Conservation (phyloP, 495 filamentous ascomycete genomes). For the Penicillium waksmanii region DNA sequence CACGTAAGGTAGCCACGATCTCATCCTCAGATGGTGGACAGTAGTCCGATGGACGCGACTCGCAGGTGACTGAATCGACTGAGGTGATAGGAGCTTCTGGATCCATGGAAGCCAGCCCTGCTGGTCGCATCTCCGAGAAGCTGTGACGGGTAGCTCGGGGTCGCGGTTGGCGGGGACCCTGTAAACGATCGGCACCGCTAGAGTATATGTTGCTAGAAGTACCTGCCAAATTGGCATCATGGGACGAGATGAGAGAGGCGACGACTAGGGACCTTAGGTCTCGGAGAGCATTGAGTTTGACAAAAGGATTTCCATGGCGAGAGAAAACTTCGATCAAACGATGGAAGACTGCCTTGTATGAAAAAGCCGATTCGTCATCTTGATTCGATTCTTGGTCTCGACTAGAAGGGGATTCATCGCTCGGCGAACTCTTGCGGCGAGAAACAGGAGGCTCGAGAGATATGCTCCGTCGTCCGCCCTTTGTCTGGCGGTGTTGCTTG, state of each 20-base stretch:
- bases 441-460: slow-evolving; percentile 30
- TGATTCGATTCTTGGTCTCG: not conserved
- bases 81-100: slow-evolving; percentile 24
- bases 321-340: slow-evolving; percentile 84
- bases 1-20: slow-evolving; percentile 78
- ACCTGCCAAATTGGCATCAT: slow-evolving; percentile 37
- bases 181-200: slow-evolving; percentile 10
- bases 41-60: slow-evolving; percentile 44
- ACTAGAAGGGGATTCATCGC: not conserved
- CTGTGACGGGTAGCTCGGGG: slow-evolving; percentile 37
- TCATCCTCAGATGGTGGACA: slow-evolving; percentile 52
- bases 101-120: slow-evolving; percentile 21
- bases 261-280: slow-evolving; percentile 82
- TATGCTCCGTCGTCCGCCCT: slow-evolving; percentile 37
- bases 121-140: slow-evolving; percentile 35
- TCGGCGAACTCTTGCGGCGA: not conserved
- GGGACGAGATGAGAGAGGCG: slow-evolving; percentile 66
- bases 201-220: slow-evolving; percentile 4
- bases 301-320: slow-evolving; percentile 83
- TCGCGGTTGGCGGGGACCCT: slow-evolving; percentile 6
- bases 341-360: slow-evolving; percentile 75
- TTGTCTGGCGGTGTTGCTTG: slow-evolving; percentile 27
- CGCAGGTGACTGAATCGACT: slow-evolving; percentile 42
- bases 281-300: slow-evolving; percentile 81
- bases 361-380: slow-evolving; percentile 51